Evolutionary conservation across 179 eudicot genomes (phyloP).

Genomic region (Drosera spatulata): DNA sequence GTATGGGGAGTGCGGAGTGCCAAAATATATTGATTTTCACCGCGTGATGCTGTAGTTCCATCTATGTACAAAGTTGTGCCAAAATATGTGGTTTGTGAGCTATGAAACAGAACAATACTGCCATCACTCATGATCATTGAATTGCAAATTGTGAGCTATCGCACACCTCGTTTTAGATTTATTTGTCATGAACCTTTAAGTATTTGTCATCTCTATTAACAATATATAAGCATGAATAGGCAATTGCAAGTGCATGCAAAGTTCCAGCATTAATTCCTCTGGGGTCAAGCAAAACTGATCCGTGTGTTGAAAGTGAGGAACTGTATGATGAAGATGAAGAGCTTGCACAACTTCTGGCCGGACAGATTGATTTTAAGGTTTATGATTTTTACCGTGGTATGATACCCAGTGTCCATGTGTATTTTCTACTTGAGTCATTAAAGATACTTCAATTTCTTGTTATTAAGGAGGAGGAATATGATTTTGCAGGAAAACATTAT

Average conservation of each 20-base stretch:
- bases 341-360: conserved; percentile 72
- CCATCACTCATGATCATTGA: too few relatives aligned
- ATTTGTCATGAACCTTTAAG: conserved; percentile 6
- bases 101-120: too few relatives aligned
- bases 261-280: conserved; percentile 26
- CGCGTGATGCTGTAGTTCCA: too few relatives aligned
- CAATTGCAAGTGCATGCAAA: conserved; percentile 63
- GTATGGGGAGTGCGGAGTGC: too few relatives aligned
- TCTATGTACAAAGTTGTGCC: too few relatives aligned
- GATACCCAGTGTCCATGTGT: conserved; percentile 3
- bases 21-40: too few relatives aligned
- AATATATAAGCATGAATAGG: conserved; percentile 28
- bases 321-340: conserved; percentile 64
- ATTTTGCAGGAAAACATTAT: conserved; percentile 36
- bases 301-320: conserved; percentile 34
- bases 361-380: conserved; percentile 66
- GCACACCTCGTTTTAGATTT: background rate
- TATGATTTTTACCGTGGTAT: conserved; percentile 70
- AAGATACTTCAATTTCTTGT: background rate
- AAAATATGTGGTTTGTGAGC: too few relatives aligned
- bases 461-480: conserved; percentile 3
- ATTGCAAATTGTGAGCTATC: background rate
- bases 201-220: conserved; percentile 2
- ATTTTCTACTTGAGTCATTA: background rate
- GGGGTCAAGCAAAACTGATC: conserved; percentile 47